Evolutionary conservation across 768 basidiomycete species (phyloP).

Genomic region (Agrocybe chaxingu): DNA sequence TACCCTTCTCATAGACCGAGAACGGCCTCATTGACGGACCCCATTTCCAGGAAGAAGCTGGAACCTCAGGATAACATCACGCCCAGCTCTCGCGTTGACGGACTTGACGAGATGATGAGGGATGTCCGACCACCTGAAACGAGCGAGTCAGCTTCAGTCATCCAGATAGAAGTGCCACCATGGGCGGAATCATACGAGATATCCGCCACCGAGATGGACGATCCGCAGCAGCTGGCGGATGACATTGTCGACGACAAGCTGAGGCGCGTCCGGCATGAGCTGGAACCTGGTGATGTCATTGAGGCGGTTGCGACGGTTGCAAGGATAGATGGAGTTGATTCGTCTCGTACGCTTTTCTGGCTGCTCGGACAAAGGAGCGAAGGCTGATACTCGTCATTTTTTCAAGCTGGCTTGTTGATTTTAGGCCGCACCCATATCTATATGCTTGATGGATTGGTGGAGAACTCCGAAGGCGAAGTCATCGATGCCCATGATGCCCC

Average conservation of each 20-base stretch:
- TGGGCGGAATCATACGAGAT: conserved; percentile 76
- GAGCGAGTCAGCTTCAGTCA: conserved; percentile 41
- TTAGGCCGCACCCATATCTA: conserved; percentile 84
- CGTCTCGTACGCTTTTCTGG: conserved; percentile 59
- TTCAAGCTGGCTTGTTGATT: conserved; percentile 79
- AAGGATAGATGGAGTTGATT: conserved; percentile 86
- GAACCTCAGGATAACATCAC: conserved; percentile 57
- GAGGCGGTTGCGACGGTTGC: conserved; percentile 86
- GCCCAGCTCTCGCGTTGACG: conserved; percentile 45
- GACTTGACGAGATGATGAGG: conserved; percentile 36
- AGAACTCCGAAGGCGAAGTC: conserved; percentile 83
- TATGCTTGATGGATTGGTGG: conserved; percentile 86
- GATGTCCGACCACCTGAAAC: conserved; percentile 50
- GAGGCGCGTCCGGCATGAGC: conserved; percentile 78
- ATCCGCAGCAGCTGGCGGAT: conserved; percentile 58
- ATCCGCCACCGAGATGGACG: conserved; percentile 57
- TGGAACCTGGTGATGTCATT: conserved; percentile 88
- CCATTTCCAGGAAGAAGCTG: conserved; percentile 61
- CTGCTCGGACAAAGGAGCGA: background rate
- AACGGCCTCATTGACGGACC: background rate
- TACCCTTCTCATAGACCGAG: background rate
- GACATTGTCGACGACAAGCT: conserved; percentile 88
- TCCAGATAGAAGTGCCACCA: conserved; percentile 62
- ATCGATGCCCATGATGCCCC: conserved; percentile 88
- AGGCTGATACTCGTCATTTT: background rate